These are phyloP conservation scores for Hypericum androsaemum DNA, from an alignment of 345 rosid genomes.

Conservation along the genomic window DNA sequence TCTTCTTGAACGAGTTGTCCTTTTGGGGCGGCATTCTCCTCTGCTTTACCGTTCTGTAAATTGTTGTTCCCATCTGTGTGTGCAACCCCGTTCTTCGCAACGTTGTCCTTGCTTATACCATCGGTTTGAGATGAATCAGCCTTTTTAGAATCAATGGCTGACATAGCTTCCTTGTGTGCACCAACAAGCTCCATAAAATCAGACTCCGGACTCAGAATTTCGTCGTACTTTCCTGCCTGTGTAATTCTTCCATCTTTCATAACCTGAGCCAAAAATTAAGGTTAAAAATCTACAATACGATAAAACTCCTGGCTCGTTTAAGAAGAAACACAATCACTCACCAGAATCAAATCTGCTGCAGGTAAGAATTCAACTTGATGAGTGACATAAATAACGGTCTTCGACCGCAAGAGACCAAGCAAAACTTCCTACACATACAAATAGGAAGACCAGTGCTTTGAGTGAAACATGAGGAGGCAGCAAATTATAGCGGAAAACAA, in stretches of 20 bases:
- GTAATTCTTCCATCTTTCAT: constrained; percentile 72
- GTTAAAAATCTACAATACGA: neutral
- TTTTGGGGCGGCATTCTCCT: constrained; percentile 28
- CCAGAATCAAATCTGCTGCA: constrained; percentile 60
- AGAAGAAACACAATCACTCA: constrained; percentile 17
- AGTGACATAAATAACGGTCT: constrained; percentile 55
- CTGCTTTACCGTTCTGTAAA: constrained; percentile 25
- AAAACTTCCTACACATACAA: constrained; percentile 38
- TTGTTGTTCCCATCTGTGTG: constrained; percentile 24
- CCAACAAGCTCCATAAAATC: constrained; percentile 72
- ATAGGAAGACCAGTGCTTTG: neutral
- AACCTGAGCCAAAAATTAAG: constrained; percentile 30
- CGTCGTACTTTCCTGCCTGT: constrained; percentile 65
- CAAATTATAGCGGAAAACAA: neutral
- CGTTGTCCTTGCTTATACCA: constrained; percentile 10
- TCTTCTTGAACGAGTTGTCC: constrained; percentile 70
- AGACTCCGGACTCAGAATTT: constrained; percentile 51
- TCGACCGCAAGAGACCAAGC: constrained; percentile 34
- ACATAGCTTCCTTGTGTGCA: constrained; percentile 58
- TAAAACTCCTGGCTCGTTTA: neutral
- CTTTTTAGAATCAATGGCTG: constrained; percentile 39
- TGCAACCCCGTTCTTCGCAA: constrained; percentile 22
- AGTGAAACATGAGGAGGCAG: neutral
- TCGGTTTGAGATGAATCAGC: constrained; percentile 16
- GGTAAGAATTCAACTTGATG: constrained; percentile 59